phyloP scores from a whole-genome alignment of 148 eudicot species.

The Fagopyrum esculentum region DNA sequence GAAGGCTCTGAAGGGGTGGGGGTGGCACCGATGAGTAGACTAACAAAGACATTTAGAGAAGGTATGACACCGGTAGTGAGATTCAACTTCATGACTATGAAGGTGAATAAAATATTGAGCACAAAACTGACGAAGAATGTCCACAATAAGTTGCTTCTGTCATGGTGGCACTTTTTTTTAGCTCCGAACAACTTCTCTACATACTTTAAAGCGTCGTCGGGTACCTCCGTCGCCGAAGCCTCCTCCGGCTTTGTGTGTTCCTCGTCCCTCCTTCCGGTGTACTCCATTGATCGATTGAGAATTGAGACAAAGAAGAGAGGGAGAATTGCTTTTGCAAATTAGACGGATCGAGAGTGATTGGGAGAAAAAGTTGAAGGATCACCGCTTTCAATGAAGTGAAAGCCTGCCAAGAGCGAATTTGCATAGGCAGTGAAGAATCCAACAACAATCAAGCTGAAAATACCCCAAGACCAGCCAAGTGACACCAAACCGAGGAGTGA shows the following conservation, averaged over 20 bases:
- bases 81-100: constrained; percentile 36
- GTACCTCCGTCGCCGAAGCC: background rate
- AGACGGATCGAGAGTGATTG: background rate
- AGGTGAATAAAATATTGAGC: constrained; percentile 27
- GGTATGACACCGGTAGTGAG: constrained; percentile 39
- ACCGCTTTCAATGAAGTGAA: constrained; percentile 41
- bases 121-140: constrained; percentile 30
- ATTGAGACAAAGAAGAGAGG: background rate
- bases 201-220: background rate
- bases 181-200: constrained; percentile 24
- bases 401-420: constrained; percentile 49
- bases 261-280: background rate
- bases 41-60: constrained; percentile 28
- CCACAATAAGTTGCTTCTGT: constrained; percentile 25
- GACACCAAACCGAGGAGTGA: constrained; percentile 48
- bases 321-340: background rate
- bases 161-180: constrained; percentile 28
- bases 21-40: constrained; percentile 15
- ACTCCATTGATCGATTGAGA: background rate
- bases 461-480: constrained; percentile 50
- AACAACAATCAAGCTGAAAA: constrained; percentile 24
- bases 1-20: no score
- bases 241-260: background rate
- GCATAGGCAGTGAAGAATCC: constrained; percentile 40
- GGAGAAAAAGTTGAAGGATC: background rate